Conservation (phyloP, 106 monocot species). For the Alisma plantagoaquatica region DNA sequence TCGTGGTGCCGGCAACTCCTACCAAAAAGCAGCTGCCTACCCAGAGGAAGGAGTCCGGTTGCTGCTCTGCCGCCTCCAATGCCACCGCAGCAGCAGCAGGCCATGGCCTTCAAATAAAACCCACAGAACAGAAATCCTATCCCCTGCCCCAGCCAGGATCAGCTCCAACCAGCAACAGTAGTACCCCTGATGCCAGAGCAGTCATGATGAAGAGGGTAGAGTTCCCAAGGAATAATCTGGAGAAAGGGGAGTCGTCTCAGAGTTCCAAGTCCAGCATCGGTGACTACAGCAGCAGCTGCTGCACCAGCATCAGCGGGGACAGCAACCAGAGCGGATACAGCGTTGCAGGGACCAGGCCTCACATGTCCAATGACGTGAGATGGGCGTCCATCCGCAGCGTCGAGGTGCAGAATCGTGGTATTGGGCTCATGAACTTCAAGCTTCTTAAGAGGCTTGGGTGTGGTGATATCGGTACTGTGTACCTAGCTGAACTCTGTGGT, state of each 20-base stretch:
- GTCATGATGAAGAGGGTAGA: slow-evolving; percentile 16
- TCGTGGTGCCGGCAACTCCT: too few species aligned
- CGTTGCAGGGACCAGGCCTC: slow-evolving; percentile 50
- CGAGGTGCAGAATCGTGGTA: slow-evolving; percentile 37
- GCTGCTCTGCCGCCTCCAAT: not conserved
- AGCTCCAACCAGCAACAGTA: too few species aligned
- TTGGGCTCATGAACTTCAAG: slow-evolving; percentile 56
- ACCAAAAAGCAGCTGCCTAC: too few species aligned
- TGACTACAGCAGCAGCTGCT: slow-evolving; percentile 62
- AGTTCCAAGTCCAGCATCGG: slow-evolving; percentile 83
- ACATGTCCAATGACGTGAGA: slow-evolving; percentile 77
- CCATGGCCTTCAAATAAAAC: too few species aligned
- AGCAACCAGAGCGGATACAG: slow-evolving; percentile 35
- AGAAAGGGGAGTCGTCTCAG: slow-evolving; percentile 78
- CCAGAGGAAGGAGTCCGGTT: slow-evolving; percentile 17
- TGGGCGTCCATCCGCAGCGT: slow-evolving; percentile 50
- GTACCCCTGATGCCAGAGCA: slow-evolving; percentile 1
- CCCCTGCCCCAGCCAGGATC: slow-evolving; percentile 5
- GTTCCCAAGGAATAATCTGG: slow-evolving; percentile 31
- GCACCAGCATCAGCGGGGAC: slow-evolving; percentile 70
- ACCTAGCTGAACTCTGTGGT: slow-evolving; percentile 62
- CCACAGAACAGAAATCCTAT: too few species aligned
- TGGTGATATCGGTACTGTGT: slow-evolving; percentile 83
- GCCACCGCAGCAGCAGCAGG: slow-evolving; percentile 1
- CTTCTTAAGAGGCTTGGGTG: slow-evolving; percentile 68